Conservation (phyloP, 1,139 yeast species). For the Candida mesenterica region DNA sequence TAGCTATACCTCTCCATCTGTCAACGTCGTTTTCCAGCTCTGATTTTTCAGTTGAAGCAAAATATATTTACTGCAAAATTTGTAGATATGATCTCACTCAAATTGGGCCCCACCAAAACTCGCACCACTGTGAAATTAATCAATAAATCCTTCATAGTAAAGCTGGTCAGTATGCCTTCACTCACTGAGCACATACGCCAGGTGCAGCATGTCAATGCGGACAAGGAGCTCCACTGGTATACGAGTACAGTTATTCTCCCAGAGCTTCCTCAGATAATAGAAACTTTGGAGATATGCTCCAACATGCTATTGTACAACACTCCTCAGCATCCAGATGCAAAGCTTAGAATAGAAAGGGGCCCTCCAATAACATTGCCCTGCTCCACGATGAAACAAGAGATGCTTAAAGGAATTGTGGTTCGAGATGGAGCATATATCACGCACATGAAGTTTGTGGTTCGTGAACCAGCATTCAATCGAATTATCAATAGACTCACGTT, state of each 20-base stretch:
- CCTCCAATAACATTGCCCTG: slow-evolving; percentile 43
- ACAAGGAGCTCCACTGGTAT: slow-evolving; percentile 44
- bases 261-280: slow-evolving; percentile 41
- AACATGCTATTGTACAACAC: slow-evolving; percentile 39
- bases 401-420: slow-evolving; percentile 40
- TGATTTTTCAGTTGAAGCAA: too few relatives aligned
- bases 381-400: slow-evolving; percentile 38
- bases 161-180: neutral
- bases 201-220: slow-evolving; percentile 25
- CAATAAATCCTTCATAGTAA: too few relatives aligned
- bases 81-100: too few relatives aligned
- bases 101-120: too few relatives aligned
- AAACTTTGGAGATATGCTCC: slow-evolving; percentile 40
- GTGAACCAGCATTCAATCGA: slow-evolving; percentile 34
- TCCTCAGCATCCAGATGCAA: slow-evolving; percentile 37
- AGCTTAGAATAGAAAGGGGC: slow-evolving; percentile 29
- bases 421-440: slow-evolving; percentile 43
- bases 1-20: too few relatives aligned
- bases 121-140: too few relatives aligned
- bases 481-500: slow-evolving; percentile 26
- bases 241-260: slow-evolving; percentile 29
- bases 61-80: too few relatives aligned
- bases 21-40: too few relatives aligned
- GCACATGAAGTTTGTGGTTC: slow-evolving; percentile 26
- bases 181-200: neutral